phyloP scores from a whole-genome alignment of 176 grass and related monocot species.

The Eleusine coracana region DNA sequence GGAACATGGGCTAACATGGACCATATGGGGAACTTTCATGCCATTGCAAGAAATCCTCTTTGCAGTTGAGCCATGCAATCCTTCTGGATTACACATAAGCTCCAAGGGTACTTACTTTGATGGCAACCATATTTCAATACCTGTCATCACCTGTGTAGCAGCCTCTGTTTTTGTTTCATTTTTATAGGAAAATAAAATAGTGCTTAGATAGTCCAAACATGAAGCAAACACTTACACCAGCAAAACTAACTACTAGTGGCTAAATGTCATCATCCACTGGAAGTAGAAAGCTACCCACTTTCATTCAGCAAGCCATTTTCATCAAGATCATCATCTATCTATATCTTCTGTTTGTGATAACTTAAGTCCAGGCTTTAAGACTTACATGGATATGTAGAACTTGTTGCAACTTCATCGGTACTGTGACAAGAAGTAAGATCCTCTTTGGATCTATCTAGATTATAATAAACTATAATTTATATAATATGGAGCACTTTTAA shows the following conservation, averaged over 20 bases:
- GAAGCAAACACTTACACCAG: constrained; percentile 27
- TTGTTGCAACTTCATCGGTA: constrained; percentile 24
- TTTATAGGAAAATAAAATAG: neutral
- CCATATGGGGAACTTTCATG: constrained; percentile 51
- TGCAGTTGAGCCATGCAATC: constrained; percentile 47
- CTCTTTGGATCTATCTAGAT: no score
- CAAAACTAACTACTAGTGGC: constrained; percentile 13
- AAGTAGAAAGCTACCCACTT: constrained; percentile 21
- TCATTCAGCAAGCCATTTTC: neutral
- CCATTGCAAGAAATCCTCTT: constrained; percentile 61
- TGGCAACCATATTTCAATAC: constrained; percentile 40
- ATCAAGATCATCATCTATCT: neutral
- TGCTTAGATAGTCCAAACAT: constrained; percentile 32
- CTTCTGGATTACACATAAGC: constrained; percentile 44
- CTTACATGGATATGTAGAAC: neutral
- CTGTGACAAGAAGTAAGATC: constrained; percentile 8
- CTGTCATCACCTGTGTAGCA: constrained; percentile 37
- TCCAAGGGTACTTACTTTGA: constrained; percentile 14
- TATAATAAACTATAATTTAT: no score
- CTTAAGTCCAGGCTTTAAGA: neutral
- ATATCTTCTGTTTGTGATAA: neutral
- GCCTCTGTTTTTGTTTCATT: constrained; percentile 9
- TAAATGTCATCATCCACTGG: neutral
- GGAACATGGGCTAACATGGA: constrained; percentile 75
- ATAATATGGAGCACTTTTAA: no score